These are phyloP conservation scores for Carex scoparia DNA, from an alignment of 176 grass and related monocot species.

Conservation along the genomic window DNA sequence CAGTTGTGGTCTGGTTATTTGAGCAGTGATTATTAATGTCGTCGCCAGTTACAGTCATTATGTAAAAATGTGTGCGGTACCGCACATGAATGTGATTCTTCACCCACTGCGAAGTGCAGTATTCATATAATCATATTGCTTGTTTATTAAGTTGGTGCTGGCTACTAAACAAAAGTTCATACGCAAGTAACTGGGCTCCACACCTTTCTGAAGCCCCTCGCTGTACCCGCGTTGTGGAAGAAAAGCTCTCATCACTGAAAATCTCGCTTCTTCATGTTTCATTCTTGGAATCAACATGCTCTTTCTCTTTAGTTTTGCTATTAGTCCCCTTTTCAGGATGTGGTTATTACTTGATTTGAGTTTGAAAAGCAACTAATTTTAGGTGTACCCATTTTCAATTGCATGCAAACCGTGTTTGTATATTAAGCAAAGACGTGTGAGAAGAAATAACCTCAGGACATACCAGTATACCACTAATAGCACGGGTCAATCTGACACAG, in stretches of 20 bases:
- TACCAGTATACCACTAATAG: background rate
- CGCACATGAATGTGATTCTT: constrained; percentile 17
- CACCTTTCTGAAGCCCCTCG: background rate
- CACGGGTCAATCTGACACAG: background rate
- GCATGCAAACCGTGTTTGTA: background rate
- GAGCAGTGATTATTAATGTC: background rate
- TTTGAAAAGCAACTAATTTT: background rate
- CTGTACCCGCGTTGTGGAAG: background rate
- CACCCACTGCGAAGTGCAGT: background rate
- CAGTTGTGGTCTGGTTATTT: background rate
- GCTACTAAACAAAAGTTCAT: background rate
- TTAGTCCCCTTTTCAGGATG: background rate
- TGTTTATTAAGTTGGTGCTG: constrained; percentile 9
- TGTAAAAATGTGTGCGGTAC: background rate
- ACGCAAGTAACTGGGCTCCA: background rate
- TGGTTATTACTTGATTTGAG: background rate
- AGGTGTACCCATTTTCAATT: background rate
- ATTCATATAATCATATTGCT: background rate
- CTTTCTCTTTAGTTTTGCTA: background rate
- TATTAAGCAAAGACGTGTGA: background rate
- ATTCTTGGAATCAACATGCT: background rate
- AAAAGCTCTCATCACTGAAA: background rate
- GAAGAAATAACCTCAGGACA: background rate
- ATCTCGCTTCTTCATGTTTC: background rate
- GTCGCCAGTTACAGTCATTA: background rate